Conservation (phyloP, 2,329 filamentous ascomycete species). For the Talaromyces sp. region DNA sequence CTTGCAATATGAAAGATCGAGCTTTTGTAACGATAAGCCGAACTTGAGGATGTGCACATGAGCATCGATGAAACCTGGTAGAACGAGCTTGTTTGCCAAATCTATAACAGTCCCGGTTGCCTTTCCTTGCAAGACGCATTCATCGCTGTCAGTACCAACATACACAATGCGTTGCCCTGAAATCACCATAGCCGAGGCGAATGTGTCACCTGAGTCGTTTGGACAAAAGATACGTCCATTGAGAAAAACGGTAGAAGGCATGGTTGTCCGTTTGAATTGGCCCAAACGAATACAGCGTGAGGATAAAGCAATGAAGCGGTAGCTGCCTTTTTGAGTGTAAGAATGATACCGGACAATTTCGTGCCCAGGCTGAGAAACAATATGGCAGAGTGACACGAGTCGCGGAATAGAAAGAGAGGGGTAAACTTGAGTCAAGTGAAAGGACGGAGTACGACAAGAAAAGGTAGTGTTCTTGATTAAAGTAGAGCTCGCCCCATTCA, state of each 20-base stretch:
- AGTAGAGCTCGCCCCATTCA: too few relatives aligned
- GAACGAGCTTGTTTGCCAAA: conserved; percentile 40
- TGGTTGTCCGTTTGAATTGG: too few relatives aligned
- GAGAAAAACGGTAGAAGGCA: conserved; percentile 6
- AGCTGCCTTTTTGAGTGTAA: too few relatives aligned
- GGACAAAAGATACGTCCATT: neutral
- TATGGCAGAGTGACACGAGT: too few relatives aligned
- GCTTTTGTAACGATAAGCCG: conserved; percentile 49
- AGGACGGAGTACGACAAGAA: too few relatives aligned
- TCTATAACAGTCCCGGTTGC: conserved; percentile 25
- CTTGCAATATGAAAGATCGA: conserved; percentile 45
- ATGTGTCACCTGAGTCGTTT: neutral
- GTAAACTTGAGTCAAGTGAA: too few relatives aligned
- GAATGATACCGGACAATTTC: too few relatives aligned
- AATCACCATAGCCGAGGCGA: neutral
- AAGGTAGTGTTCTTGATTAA: too few relatives aligned
- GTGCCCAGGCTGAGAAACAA: too few relatives aligned
- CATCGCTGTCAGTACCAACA: neutral
- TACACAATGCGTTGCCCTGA: neutral
- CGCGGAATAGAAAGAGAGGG: too few relatives aligned
- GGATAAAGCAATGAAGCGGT: too few relatives aligned
- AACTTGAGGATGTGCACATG: conserved; percentile 54
- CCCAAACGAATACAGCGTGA: too few relatives aligned
- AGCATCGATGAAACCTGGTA: conserved; percentile 54
- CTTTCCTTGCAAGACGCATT: neutral